Conservation (phyloP, 1,139 yeast genomes). For the Starmera stellimalicola region DNA sequence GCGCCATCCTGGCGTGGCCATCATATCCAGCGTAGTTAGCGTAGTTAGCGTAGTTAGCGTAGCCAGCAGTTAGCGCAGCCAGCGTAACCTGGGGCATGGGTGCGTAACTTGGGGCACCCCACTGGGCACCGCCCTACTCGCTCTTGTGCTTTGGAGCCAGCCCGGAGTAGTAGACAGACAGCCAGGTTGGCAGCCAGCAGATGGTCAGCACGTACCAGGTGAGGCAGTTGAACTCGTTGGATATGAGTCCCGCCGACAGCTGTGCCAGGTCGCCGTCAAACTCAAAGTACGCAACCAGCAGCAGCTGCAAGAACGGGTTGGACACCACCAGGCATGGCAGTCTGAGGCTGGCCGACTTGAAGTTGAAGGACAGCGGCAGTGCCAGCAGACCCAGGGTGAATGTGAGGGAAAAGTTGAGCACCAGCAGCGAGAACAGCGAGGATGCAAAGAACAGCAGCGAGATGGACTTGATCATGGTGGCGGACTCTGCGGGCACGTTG, state of each 20-base stretch:
- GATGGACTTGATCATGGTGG: conserved; percentile 23
- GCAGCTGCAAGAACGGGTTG: conserved; percentile 44
- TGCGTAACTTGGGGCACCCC: too few species aligned
- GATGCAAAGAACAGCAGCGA: conserved; percentile 58
- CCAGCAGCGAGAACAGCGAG: conserved; percentile 63
- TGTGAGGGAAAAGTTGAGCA: conserved; percentile 79
- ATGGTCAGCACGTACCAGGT: conserved; percentile 71
- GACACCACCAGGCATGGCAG: conserved; percentile 33
- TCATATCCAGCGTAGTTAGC: too few species aligned
- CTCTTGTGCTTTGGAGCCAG: too few species aligned
- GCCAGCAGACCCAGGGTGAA: conserved; percentile 57
- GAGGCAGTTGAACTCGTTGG: conserved; percentile 60
- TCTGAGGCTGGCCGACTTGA: conserved; percentile 21
- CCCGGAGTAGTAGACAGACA: conserved; percentile 39
- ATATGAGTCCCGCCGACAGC: conserved; percentile 30
- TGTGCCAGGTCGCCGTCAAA: conserved; percentile 24
- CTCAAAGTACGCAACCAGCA: conserved; percentile 27
- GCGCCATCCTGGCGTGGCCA: too few species aligned
- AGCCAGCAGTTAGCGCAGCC: too few species aligned
- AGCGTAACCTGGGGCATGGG: too few species aligned
- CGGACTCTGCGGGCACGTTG: conserved; percentile 6
- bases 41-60: too few species aligned
- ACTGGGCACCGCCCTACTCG: too few species aligned
- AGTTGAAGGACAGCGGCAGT: conserved; percentile 57
- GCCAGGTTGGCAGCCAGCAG: conserved; percentile 85